phyloP scores from a whole-genome alignment of 2,329 filamentous ascomycete species.

The Colletotrichum caudatum region DNA sequence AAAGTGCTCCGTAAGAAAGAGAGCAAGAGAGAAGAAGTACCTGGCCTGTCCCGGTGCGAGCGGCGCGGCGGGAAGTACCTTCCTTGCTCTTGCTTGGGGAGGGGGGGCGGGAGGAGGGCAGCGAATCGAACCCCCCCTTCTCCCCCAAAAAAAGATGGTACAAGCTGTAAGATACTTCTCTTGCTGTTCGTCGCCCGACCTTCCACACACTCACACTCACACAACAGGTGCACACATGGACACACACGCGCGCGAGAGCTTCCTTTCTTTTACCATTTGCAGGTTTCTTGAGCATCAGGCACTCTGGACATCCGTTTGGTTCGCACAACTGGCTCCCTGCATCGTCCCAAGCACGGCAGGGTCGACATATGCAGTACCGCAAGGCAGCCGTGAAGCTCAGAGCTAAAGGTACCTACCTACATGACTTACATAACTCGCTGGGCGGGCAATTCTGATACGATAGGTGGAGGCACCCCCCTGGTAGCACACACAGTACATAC shows the following conservation, averaged over 20 bases:
- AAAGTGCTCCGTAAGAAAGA: conserved; percentile 33
- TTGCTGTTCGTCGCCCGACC: background rate
- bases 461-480: conserved; percentile 21
- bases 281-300: background rate
- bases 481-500: conserved; percentile 10
- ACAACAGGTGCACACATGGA: background rate
- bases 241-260: background rate
- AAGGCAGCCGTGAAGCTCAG: conserved; percentile 9
- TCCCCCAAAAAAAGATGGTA: background rate
- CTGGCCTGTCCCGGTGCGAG: background rate
- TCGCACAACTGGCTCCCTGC: conserved; percentile 7
- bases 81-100: background rate
- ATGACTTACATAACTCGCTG: conserved; percentile 15
- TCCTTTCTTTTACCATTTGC: background rate
- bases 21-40: conserved; percentile 2
- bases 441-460: conserved; percentile 24
- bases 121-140: background rate
- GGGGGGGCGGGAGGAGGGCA: background rate
- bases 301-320: conserved; percentile 5
- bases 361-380: conserved; percentile 4
- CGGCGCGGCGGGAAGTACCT: conserved; percentile 12
- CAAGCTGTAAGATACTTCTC: conserved; percentile 5
- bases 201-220: background rate
- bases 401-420: conserved; percentile 9
- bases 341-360: conserved; percentile 10